Conservation (phyloP, 2,329 filamentous ascomycete genomes). For the Penicillium sp. region DNA sequence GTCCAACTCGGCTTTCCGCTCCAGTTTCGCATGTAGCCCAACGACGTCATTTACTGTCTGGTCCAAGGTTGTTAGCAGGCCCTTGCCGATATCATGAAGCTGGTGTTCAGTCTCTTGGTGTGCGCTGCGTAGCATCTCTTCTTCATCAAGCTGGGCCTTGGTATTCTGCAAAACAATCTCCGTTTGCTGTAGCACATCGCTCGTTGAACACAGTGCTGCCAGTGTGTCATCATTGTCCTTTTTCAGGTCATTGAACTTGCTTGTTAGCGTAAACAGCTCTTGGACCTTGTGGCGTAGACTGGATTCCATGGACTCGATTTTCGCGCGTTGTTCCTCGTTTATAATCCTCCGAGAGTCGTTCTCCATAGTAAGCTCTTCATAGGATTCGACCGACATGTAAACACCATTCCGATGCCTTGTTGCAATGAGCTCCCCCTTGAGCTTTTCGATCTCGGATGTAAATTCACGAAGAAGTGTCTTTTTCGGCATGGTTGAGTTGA, state of each 20-base stretch:
- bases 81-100: constrained; percentile 72
- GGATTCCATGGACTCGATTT: constrained; percentile 88
- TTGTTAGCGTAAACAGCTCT: constrained; percentile 84
- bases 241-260: constrained; percentile 84
- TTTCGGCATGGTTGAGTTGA: constrained; percentile 91
- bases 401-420: constrained; percentile 94
- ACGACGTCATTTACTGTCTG: constrained; percentile 80
- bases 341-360: constrained; percentile 92
- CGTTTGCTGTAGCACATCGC: constrained; percentile 82
- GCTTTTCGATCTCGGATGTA: constrained; percentile 87
- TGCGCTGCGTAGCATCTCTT: constrained; percentile 77
- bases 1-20: constrained; percentile 83
- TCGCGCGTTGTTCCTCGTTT: constrained; percentile 88
- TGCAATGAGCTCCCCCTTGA: constrained; percentile 91
- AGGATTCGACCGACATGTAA: constrained; percentile 85
- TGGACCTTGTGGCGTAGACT: constrained; percentile 93
- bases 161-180: constrained; percentile 82
- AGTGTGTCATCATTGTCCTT: constrained; percentile 85
- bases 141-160: constrained; percentile 75
- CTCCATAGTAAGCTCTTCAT: constrained; percentile 88
- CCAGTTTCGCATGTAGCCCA: constrained; percentile 83
- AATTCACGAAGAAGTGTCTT: constrained; percentile 91
- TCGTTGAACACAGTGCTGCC: constrained; percentile 75
- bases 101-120: constrained; percentile 84
- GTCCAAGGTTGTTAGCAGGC: constrained; percentile 77